These are phyloP conservation scores for Fragaria iinumae DNA, from an alignment of 306 rosid genomes.

Conservation along the genomic window DNA sequence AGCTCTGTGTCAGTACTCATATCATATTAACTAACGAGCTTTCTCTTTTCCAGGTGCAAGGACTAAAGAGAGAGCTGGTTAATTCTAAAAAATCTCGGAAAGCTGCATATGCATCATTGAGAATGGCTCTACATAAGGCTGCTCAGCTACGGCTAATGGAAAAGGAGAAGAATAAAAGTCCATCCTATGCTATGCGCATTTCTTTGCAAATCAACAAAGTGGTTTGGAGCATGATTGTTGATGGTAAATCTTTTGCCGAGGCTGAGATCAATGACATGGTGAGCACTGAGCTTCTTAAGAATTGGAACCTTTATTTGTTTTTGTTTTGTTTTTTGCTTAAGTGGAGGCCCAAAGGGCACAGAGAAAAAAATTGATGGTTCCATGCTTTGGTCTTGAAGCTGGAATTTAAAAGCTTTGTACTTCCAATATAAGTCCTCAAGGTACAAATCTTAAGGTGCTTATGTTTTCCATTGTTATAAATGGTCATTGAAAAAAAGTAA, in stretches of 20 bases:
- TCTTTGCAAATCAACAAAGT: conserved; percentile 89
- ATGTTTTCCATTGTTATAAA: neutral
- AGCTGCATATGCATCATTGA: conserved; percentile 76
- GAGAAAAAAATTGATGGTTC: neutral
- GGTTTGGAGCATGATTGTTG: conserved; percentile 97
- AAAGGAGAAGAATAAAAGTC: conserved; percentile 96
- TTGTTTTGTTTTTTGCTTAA: neutral
- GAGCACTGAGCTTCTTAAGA: conserved; percentile 30
- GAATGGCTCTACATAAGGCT: conserved; percentile 84
- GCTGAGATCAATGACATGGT: conserved; percentile 98
- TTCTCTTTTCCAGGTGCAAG: conserved; percentile 73
- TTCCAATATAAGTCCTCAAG: neutral
- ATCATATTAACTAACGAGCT: conserved; percentile 12
- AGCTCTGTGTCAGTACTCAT: neutral
- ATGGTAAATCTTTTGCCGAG: conserved; percentile 98
- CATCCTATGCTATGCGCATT: conserved; percentile 97
- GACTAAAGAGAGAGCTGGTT: conserved; percentile 76
- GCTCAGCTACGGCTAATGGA: conserved; percentile 85
- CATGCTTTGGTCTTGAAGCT: neutral
- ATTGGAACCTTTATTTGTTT: neutral
- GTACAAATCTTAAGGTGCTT: neutral
- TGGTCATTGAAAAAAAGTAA: neutral
- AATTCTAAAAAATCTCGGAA: conserved; percentile 81
- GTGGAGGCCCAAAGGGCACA: neutral
- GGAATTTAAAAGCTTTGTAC: neutral